phyloP scores from a whole-genome alignment of 768 basidiomycete species.

The Panus rudis region DNA sequence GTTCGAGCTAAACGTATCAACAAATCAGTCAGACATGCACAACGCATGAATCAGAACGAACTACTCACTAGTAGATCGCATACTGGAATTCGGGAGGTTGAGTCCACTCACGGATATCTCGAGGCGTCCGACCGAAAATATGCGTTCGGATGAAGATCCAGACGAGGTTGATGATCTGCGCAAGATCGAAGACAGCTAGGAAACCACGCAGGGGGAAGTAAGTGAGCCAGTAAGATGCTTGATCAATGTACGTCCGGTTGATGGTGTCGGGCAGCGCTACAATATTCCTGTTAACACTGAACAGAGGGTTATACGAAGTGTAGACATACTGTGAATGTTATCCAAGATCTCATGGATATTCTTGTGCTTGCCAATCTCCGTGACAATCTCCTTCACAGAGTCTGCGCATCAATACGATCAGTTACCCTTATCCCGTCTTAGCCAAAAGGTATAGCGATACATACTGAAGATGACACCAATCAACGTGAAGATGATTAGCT shows the following conservation, averaged over 20 bases:
- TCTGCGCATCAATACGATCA: slow-evolving; percentile 12
- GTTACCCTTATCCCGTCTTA: not conserved
- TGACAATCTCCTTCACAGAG: slow-evolving; percentile 35
- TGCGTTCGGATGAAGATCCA: slow-evolving; percentile 80
- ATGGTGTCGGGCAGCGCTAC: slow-evolving; percentile 64
- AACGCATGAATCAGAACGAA: not conserved
- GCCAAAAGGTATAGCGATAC: slow-evolving; percentile 28
- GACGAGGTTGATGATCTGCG: slow-evolving; percentile 87
- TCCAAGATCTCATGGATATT: slow-evolving; percentile 40
- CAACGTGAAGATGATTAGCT: slow-evolving; percentile 89
- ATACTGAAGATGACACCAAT: slow-evolving; percentile 84
- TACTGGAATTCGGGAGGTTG: slow-evolving; percentile 88
- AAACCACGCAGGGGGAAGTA: slow-evolving; percentile 95
- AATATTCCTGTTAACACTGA: slow-evolving; percentile 1
- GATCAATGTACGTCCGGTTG: slow-evolving; percentile 85
- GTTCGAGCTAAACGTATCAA: slow-evolving; percentile 38
- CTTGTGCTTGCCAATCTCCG: slow-evolving; percentile 40
- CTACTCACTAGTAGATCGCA: slow-evolving; percentile 73
- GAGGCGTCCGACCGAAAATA: slow-evolving; percentile 80
- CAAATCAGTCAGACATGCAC: not conserved
- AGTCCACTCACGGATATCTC: slow-evolving; percentile 86
- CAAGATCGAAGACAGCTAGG: slow-evolving; percentile 89
- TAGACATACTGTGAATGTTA: slow-evolving; percentile 34
- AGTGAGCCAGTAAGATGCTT: slow-evolving; percentile 88
- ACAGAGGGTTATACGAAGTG: not conserved